Base-by-base conservation (phyloP, 805 yeast species). In the Candida nemodendra region DNA sequence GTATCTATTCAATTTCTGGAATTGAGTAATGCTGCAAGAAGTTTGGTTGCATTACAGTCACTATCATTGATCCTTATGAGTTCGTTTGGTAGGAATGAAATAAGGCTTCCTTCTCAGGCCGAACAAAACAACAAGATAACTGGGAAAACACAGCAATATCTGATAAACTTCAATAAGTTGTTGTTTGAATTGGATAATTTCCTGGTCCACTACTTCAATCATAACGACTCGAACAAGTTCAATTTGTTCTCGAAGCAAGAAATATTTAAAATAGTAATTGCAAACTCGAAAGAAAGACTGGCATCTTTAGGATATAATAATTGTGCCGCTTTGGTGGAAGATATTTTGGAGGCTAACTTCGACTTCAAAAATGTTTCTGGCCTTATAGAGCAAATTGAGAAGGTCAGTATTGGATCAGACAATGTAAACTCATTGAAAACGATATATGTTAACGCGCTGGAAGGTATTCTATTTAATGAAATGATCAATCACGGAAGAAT, bases 341-440 rank as follows among this genome's bases (percentile, higher is more conserved):
- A 17, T 3, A 42, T 53, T 2, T n/a, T 49, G 29, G 50, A 47
- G 5, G 16, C 33, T 22, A 45, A 51, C 23, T 27, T 51, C 12
- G 52, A 51, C 38, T 27, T 31, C 15, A 42, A 44, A 16, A 44
- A 33, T 18, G 28, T 50, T 0, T 9, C 33, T 26, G 48, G 50
- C 5, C 37, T 53, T 18, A 41, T 53, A 11, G 47, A 45, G 5
- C 56, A 51, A 30, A 30, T 36, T 9, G 47, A 46, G 14, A 50
- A 45, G 27, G 46, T 40, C 16, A 50, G 32, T 21, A 48, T 48
- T 22, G 51, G 53, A 4, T 35, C 43, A 28, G 22, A 34, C 9
- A 34, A 37, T 7, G 48, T 44, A 5, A 45, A 19, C 24, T 43
- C 54, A 2, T 31, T 52, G 17, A 44, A 38, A 22, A 46, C 51